These are phyloP conservation scores for Gossypium davidsonii DNA, from an alignment of 441 rosid genomes.

Conservation along the genomic window DNA sequence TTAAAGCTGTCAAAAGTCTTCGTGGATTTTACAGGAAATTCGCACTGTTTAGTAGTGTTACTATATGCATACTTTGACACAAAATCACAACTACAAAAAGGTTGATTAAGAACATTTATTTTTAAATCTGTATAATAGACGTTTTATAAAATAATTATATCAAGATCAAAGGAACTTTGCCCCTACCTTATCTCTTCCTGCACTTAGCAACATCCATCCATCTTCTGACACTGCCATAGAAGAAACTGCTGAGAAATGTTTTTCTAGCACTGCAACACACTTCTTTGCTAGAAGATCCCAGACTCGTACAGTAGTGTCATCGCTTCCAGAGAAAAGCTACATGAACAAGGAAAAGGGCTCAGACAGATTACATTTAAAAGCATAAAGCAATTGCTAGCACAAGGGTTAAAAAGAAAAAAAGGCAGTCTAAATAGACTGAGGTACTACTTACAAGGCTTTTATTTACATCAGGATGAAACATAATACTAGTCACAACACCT, in stretches of 20 bases:
- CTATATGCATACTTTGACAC: not conserved
- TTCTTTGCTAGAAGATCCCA: constrained; percentile 88
- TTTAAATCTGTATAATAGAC: not conserved
- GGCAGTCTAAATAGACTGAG: not conserved
- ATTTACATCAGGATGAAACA: constrained; percentile 70
- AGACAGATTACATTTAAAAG: constrained; percentile 12
- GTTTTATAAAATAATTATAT: not conserved
- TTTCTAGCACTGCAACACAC: constrained; percentile 59
- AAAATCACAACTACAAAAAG: not conserved
- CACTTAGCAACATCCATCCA: constrained; percentile 70
- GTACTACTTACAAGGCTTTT: constrained; percentile 56
- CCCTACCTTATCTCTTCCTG: constrained; percentile 88
- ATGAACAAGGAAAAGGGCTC: constrained; percentile 6
- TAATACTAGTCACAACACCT: constrained; percentile 65
- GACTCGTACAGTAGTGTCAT: constrained; percentile 74
- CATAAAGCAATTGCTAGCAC: not conserved
- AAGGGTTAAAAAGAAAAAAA: not conserved
- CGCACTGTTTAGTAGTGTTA: not conserved
- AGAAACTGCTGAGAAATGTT: constrained; percentile 76
- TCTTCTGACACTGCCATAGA: constrained; percentile 76
- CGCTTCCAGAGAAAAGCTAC: constrained; percentile 87
- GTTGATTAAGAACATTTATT: not conserved
- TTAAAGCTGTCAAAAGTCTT: not conserved
- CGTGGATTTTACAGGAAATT: not conserved
- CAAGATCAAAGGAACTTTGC: constrained; percentile 12